Base-by-base conservation (phyloP, 2,329 filamentous ascomycete genomes). In the Bipolaris cookei region DNA sequence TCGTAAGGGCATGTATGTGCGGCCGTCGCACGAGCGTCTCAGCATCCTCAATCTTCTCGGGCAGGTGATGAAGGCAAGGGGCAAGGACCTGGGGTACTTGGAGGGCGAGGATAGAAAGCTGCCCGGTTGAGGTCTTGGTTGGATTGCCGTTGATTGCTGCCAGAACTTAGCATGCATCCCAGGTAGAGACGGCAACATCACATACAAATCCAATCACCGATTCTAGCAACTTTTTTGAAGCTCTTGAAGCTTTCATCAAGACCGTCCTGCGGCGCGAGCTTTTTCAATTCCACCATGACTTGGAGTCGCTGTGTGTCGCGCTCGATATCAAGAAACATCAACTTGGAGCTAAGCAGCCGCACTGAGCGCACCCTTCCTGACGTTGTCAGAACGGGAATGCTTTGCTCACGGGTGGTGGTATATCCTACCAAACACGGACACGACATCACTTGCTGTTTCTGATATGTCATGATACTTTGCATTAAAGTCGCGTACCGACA, bases 201-300 rank as follows among this genome's bases (percentile, higher is more conserved):
- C 89, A 79, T 83, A 92, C 90, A 88, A 72, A 94, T 87, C 73
- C 90, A 88, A 79, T 98, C 95, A 61, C 95, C 95, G 66, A 90
- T 86, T 64, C 90, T 86, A 45, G 93, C 82, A 52, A 91, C 77
- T 60, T 86, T 86, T 61, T 84, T 84, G 61, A 90, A 84, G 37
- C 83, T 75, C 68, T 85, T 88, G 73, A 86, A 86, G 14, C 71
- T 66, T n/a, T 80, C 76, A 1, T 73, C 64, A 3, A 74, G 68
- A 8, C 78, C 76, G n/a, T 74, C 59, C n/a, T 70, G 58, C 14
- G 49, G 35, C 14, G 73, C 72, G 59, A 83, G 70, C 49, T 82
- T 84, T 57, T 82, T 81, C 66, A 88, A 82, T 76, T 90, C 90
- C 75, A 90, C 84, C 80, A 96, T 87, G 59, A 88, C 83, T 78